Evolutionary conservation across 257 asterid species (phyloP), one percentile per base, ranked within the genome.

Genomic region (Perilla frutescens): DNA sequence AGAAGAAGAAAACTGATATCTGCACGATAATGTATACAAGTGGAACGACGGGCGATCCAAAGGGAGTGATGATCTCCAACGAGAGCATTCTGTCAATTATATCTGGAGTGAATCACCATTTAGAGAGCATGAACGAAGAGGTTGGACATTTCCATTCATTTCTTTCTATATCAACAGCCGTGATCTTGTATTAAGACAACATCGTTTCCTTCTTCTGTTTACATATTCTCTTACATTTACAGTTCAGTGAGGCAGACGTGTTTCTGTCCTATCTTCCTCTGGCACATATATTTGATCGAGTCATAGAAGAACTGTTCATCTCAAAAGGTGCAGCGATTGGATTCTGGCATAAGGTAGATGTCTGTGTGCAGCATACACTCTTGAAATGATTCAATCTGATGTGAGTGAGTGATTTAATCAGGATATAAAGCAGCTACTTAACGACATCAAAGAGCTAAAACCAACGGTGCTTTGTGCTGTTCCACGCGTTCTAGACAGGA

Each of bases 21-120:
- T 91, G 97, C 70, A 89, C 96, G 0, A 89, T 91, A 69, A 91
- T 91, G 97, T 91, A 91, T 74, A 89, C 97, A 5, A 91, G 96
- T 80, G 97, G 96, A 40, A 91, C 97, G 59, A 91, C 97, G 32
- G 97, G 97, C 11, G 90, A 89, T 49, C 97, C 96, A 3, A 91
- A 91, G 75, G 97, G 96, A 39, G 96, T 87, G 13, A 72, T 89
- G 81, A 81, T 89, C 50, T 82, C 95, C 37, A 86, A 91, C 8
- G 97, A 88, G 81, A 86, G 90, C 83, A 80, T 91, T 68, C 88
- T 91, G 75, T 85, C 97, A 1, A 79, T 89, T n/a, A 85, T 85
- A 51, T 87, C 89, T 40, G 97, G 97, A 26, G 95, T 88, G 5
- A 77, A 85, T 81, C 90, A 88, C 77, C 91, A 89, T 69, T 76